phyloP scores from a whole-genome alignment of 345 rosid genomes.

The Citrus reticulata region DNA sequence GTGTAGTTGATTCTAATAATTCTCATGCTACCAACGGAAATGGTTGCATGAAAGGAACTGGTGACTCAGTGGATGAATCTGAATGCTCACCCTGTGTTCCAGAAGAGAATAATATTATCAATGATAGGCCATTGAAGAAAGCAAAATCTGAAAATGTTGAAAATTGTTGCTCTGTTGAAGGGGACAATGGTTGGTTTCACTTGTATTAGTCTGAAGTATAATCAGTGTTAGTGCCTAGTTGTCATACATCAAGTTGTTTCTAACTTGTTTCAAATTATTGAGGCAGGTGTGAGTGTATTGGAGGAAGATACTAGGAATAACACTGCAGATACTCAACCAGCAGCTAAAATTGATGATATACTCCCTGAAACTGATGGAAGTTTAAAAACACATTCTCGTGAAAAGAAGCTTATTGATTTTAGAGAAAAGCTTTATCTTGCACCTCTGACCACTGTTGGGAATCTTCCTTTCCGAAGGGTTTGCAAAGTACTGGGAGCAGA shows the following conservation, averaged over 20 bases:
- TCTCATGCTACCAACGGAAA: constrained; percentile 29
- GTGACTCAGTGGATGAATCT: constrained; percentile 25
- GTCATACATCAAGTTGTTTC: neutral
- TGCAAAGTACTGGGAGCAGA: constrained; percentile 93
- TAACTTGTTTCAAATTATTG: constrained; percentile 14
- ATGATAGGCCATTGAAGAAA: constrained; percentile 62
- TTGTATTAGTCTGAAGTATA: neutral
- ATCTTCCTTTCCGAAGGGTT: constrained; percentile 94
- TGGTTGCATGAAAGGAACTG: constrained; percentile 17
- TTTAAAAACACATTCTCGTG: constrained; percentile 68
- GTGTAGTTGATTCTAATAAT: constrained; percentile 11
- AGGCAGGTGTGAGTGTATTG: constrained; percentile 31
- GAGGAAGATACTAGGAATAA: constrained; percentile 28
- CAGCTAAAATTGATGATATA: constrained; percentile 23
- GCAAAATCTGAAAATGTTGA: constrained; percentile 47
- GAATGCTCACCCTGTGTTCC: constrained; percentile 26
- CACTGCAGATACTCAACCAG: constrained; percentile 22
- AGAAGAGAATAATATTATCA: constrained; percentile 33
- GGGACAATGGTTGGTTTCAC: constrained; percentile 34
- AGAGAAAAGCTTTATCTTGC: constrained; percentile 89
- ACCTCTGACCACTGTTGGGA: constrained; percentile 93
- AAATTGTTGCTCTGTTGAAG: constrained; percentile 30
- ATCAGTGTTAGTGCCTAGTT: neutral
- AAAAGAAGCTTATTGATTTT: constrained; percentile 85
- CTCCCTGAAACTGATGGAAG: constrained; percentile 47